phyloP scores from a whole-genome alignment of 2,329 filamentous ascomycete genomes.

The Botrytis fabae region DNA sequence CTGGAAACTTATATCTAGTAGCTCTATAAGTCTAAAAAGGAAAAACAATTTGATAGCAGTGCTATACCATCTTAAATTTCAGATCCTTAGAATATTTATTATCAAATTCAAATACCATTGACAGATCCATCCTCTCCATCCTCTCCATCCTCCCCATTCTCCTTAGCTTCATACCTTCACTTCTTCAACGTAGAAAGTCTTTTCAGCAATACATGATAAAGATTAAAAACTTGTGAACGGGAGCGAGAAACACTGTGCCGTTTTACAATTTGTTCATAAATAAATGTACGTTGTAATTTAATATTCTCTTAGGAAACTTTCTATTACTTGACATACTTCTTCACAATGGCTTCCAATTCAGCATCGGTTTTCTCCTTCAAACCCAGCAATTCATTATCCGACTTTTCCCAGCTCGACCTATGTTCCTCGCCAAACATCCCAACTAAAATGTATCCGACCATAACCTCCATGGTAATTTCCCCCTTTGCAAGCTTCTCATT shows the following conservation, averaged over 20 bases:
- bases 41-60: not conserved
- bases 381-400: slow-evolving; percentile 47
- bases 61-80: not conserved
- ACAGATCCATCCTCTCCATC: too few species aligned
- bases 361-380: slow-evolving; percentile 44
- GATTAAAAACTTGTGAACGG: not conserved
- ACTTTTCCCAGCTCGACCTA: slow-evolving; percentile 42
- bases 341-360: slow-evolving; percentile 43
- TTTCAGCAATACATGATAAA: not conserved
- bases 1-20: accelerated
- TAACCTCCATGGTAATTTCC: slow-evolving; percentile 37
- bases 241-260: not conserved
- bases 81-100: too few species aligned
- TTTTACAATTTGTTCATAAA: not conserved
- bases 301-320: not conserved
- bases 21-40: not conserved
- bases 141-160: too few species aligned
- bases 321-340: not conserved
- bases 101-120: too few species aligned
- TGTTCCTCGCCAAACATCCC: slow-evolving; percentile 41
- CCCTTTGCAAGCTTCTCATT: slow-evolving; percentile 34
- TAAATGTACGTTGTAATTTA: not conserved
- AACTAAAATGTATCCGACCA: slow-evolving; percentile 42
- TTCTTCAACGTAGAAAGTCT: too few species aligned
- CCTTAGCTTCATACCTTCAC: too few species aligned